A percentile compares a stretch with the other conserved stretches of the same genome.
These are phyloP conservation scores for Exophiala spinifera DNA, from an alignment of 2,329 filamentous ascomycete species.

Conservation along the genomic window DNA sequence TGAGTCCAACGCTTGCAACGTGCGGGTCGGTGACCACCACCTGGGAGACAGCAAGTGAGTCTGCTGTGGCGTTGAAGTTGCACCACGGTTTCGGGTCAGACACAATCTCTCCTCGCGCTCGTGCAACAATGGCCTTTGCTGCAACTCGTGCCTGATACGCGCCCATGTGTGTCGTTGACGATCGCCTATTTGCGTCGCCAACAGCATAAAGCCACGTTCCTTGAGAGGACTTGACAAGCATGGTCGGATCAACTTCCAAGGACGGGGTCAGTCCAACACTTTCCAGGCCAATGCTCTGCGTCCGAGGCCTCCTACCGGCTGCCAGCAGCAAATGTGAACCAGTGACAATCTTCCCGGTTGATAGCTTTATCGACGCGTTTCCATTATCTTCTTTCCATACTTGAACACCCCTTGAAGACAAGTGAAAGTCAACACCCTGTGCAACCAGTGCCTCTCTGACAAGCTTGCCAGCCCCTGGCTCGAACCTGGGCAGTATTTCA, in stretches of 20 bases:
- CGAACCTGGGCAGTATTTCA: slow-evolving; percentile 3
- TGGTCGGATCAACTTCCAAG: slow-evolving; percentile 13
- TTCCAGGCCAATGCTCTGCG: slow-evolving; percentile 6
- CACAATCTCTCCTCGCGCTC: slow-evolving; percentile 1
- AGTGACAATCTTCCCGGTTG: neutral
- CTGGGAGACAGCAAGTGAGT: slow-evolving; percentile 8
- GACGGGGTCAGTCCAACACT: neutral
- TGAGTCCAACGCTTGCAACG: slow-evolving; percentile 10
- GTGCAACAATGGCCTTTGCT: slow-evolving; percentile 6
- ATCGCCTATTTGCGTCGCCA: slow-evolving; percentile 12
- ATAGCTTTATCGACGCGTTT: neutral
- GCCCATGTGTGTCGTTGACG: slow-evolving; percentile 14
- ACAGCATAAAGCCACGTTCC: slow-evolving; percentile 15
- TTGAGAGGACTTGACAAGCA: slow-evolving; percentile 3
- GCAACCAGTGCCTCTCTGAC: slow-evolving; percentile 1
- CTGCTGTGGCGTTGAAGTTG: slow-evolving; percentile 7
- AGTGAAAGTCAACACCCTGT: slow-evolving; percentile 1
- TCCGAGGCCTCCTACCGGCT: slow-evolving; percentile 6
- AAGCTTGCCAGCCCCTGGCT: slow-evolving; percentile 2
- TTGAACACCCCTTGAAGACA: neutral
- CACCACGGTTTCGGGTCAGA: slow-evolving; percentile 1
- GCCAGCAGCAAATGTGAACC: slow-evolving; percentile 7
- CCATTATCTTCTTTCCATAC: neutral
- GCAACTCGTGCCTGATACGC: slow-evolving; percentile 15
- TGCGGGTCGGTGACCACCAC: slow-evolving; percentile 13